A percentile compares a stretch with the other conserved stretches of the same genome.
phyloP scores from a whole-genome alignment of 139 green algal species.

The Yamagishiella unicocca region DNA sequence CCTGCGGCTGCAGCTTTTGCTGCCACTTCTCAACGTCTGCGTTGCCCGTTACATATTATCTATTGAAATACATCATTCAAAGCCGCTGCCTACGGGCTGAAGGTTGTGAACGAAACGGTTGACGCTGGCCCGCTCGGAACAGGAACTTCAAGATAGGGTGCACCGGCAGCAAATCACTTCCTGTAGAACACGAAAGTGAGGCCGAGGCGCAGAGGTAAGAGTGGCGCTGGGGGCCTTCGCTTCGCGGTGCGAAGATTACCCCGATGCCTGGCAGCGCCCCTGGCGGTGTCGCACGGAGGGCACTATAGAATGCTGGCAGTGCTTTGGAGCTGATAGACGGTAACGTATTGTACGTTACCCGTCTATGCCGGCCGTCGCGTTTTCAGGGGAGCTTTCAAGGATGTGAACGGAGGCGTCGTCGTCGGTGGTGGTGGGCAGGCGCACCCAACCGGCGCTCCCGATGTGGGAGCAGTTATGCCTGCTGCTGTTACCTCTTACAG shows the following conservation, averaged over 20 bases:
- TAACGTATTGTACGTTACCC: too few species aligned
- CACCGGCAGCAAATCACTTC: constrained; percentile 25
- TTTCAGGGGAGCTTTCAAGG: neutral
- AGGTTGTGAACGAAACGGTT: too few species aligned
- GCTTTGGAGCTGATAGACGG: too few species aligned
- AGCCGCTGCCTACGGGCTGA: too few species aligned
- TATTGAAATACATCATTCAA: too few species aligned
- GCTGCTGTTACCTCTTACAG: neutral
- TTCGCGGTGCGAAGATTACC: too few species aligned
- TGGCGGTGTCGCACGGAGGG: too few species aligned
- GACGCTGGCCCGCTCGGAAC: neutral
- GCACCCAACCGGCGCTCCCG: neutral
- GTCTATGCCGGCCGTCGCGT: neutral
- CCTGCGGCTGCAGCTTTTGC: too few species aligned
- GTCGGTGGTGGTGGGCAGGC: neutral
- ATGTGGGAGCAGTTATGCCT: neutral
- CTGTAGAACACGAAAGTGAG: constrained; percentile 11
- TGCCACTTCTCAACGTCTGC: too few species aligned
- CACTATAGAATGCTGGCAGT: too few species aligned
- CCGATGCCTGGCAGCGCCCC: too few species aligned
- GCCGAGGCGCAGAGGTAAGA: neutral
- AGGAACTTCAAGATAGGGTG: constrained; percentile 36
- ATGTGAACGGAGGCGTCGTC: neutral
- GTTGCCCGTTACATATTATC: too few species aligned
- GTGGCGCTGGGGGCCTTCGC: neutral